Conservation (phyloP, 768 basidiomycete genomes). For the Trametes cingulata region DNA sequence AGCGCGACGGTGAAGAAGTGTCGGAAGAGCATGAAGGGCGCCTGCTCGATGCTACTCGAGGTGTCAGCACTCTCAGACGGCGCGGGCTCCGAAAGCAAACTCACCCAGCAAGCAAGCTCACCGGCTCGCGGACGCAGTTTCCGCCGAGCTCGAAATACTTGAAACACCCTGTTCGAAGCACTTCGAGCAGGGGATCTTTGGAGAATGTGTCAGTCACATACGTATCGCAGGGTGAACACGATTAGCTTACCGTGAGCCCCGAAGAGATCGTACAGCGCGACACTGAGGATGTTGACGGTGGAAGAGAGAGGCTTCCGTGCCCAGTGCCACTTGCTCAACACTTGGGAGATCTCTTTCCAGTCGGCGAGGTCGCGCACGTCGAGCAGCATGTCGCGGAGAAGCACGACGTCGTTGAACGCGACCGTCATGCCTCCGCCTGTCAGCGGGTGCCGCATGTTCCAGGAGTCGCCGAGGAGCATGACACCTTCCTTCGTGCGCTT, state of each 20-base stretch:
- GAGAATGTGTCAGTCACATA: conserved; percentile 1
- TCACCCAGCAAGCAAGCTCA: conserved; percentile 86
- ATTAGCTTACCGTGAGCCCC: conserved; percentile 79
- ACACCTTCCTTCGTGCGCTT: conserved; percentile 59
- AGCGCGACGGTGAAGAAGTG: conserved; percentile 98
- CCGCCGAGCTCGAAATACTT: conserved; percentile 97
- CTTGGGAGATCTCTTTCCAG: conserved; percentile 50
- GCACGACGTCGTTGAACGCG: conserved; percentile 81
- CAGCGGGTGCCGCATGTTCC: conserved; percentile 99
- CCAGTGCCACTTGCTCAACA: conserved; percentile 83
- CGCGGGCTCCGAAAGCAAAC: conserved; percentile 26
- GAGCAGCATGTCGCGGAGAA: conserved; percentile 64
- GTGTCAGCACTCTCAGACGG: background rate
- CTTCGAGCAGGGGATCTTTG: conserved; percentile 58
- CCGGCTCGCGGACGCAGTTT: conserved; percentile 83
- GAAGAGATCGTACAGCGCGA: conserved; percentile 94
- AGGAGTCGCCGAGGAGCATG: conserved; percentile 90
- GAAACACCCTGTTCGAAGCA: conserved; percentile 86
- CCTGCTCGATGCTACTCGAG: conserved; percentile 64
- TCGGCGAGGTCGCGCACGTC: conserved; percentile 44
- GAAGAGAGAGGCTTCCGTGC: conserved; percentile 76
- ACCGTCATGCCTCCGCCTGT: conserved; percentile 99
- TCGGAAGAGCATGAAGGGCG: conserved; percentile 76
- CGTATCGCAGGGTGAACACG: background rate
- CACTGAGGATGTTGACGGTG: conserved; percentile 89